Base-by-base conservation (phyloP, 441 rosid genomes). In the Viola pubescens region DNA sequence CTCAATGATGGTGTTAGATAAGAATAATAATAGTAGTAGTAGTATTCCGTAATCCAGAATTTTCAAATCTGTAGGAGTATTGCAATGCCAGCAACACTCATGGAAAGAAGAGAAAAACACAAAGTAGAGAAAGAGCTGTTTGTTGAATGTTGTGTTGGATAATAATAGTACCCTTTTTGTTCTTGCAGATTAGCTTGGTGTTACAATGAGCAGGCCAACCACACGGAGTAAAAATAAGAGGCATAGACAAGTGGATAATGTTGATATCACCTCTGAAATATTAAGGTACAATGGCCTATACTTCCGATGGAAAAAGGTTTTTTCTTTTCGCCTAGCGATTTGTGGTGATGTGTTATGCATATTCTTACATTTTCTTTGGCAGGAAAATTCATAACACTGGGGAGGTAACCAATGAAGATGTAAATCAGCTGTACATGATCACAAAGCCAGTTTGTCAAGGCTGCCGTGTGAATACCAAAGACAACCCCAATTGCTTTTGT, bases 401-500 rank as follows among this genome's bases (percentile, higher is more conserved):
- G 59, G 83, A 80, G 67, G 71, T 88, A 37, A 80, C 85, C 16
- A 80, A 77, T 14, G 84, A 78, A 19, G 91, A 85, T 72, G 58
- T 94, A 65, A 79, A 81, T 53, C 85, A 84, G 68, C 76, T 94
- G 53, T 94, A 82, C 80, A 85, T 77, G 84, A 75, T 85, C 45
- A 70, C 67, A 48, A 94, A 94, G 67, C 96, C 88, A 16, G 72
- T 80, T 65, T 94, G 99, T 77, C 96, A 88, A 73, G 91, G 99
- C 40, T 94, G 99, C 73, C 95, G 96, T 52, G 84, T 88, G 43
- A 94, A 89, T 74, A 78, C 85, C 40, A 89, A 85, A 64, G 97
- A 94, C 66, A 89, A 89, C 56, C 98, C 98, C 54, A 94, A 94
- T 77, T 94, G 97, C 70, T 89, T 83, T 62, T 94, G 98, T 72